phyloP scores from a whole-genome alignment of 2,329 filamentous ascomycete genomes.

The Hypoxylon sp. region DNA sequence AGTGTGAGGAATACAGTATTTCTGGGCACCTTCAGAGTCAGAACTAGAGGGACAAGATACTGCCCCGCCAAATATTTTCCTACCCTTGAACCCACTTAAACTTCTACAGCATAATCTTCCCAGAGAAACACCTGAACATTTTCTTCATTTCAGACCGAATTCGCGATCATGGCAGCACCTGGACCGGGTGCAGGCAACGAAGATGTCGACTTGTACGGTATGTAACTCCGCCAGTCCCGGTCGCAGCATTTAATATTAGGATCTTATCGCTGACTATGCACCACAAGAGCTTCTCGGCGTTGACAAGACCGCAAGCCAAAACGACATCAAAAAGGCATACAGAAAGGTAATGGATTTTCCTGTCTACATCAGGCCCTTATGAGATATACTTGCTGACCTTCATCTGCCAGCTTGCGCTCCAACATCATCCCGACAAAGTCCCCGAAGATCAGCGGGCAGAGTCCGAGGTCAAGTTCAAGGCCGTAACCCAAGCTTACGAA shows the following conservation, averaged over 20 bases:
- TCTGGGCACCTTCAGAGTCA: background rate
- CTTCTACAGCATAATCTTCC: conserved; percentile 37
- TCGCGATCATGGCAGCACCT: conserved; percentile 49
- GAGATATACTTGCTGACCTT: conserved; percentile 22
- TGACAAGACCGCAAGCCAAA: conserved; percentile 77
- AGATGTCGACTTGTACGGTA: conserved; percentile 72
- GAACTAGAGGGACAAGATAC: conserved; percentile 12
- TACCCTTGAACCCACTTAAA: conserved; percentile 43
- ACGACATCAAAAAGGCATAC: conserved; percentile 95
- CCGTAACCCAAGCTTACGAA: conserved; percentile 94
- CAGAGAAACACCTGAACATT: conserved; percentile 20
- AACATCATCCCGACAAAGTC: conserved; percentile 96
- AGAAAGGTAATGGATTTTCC: conserved; percentile 76
- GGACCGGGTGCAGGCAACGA: conserved; percentile 54
- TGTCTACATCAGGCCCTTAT: conserved; percentile 14
- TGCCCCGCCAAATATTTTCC: conserved; percentile 53
- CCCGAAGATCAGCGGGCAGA: conserved; percentile 85
- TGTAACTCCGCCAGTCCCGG: conserved; percentile 34
- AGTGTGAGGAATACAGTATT: background rate
- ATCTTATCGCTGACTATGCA: conserved; percentile 31
- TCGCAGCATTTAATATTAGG: conserved; percentile 4
- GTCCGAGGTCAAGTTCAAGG: conserved; percentile 93
- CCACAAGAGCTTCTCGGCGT: conserved; percentile 82
- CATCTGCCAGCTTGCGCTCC: conserved; percentile 79
- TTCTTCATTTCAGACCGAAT: conserved; percentile 16